Evolutionary conservation across 305 asterid genomes (phyloP), one percentile per base, ranked within the genome.

Genomic region (Fraxinus ornus): DNA sequence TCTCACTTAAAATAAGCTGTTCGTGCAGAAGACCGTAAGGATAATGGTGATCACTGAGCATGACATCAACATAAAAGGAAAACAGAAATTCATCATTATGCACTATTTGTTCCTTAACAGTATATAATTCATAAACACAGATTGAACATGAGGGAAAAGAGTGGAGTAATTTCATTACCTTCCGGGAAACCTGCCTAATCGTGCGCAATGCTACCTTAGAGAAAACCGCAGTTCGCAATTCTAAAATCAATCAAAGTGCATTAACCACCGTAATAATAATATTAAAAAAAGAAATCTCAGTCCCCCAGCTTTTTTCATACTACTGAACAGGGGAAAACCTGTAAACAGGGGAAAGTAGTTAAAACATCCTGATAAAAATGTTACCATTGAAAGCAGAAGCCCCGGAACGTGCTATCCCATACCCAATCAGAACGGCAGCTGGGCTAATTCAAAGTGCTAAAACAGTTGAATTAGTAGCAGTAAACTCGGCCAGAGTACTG

Each of bases 161-260:
- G 37, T 36, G 37, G 71, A 30, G 35, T 36, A 78, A 66, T 52
- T 52, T 52, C 62, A 52, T 47, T 47, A 96, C 99, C 98, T 91
- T 92, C 78, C 95, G 86, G 35, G 99, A 96, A 86, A 96, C 99
- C 79, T 93, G 94, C 76, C 99, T 90, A 81, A 96, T 96, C 22
- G 99, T 93, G 83, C 97, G 89, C 89, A 96, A 85, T 30, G 99
- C 97, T 79, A 96, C 99, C 92, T 96, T 96, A 33, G 99, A 93
- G 89, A 96, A 96, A 24, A 96, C 91, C 55, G 98, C 99, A 85
- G 98, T 94, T 87, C 99, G 90, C 85, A 96, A 85, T 91, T 96
- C 99, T 96, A 89, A 7, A 52, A 83, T 78, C 75, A 77, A 83
- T 78, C 55, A 32, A 81, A 52, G 68, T 39, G 81, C 70, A 84